These are phyloP conservation scores for Diplodia sapinea DNA, from an alignment of 2,329 filamentous ascomycete species.

Conservation along the genomic window DNA sequence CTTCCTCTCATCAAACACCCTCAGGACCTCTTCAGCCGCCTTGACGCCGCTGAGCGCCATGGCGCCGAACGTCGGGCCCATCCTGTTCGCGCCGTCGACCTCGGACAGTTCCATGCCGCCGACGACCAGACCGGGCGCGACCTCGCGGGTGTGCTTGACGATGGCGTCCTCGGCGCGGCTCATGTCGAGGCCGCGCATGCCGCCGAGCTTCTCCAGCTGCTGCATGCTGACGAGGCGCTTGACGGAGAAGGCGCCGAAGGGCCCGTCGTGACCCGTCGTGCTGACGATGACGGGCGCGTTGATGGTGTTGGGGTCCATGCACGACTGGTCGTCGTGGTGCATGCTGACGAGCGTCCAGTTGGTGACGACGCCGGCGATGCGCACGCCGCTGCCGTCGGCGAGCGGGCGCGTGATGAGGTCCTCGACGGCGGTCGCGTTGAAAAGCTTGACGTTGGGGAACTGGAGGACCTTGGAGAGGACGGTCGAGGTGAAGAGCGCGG, in stretches of 20 bases:
- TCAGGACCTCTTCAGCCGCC: slow-evolving; percentile 84
- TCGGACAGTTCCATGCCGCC: slow-evolving; percentile 94
- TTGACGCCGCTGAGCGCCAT: slow-evolving; percentile 90
- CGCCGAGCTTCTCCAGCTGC: slow-evolving; percentile 79
- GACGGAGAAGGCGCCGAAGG: slow-evolving; percentile 88
- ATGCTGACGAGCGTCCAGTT: slow-evolving; percentile 94
- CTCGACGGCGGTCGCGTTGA: slow-evolving; percentile 92
- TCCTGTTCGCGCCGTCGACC: slow-evolving; percentile 87
- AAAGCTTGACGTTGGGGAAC: slow-evolving; percentile 93
- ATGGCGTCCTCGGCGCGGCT: slow-evolving; percentile 89
- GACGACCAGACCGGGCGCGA: slow-evolving; percentile 87
- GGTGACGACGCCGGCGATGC: slow-evolving; percentile 87
- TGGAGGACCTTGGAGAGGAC: slow-evolving; percentile 80
- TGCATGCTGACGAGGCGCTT: slow-evolving; percentile 92
- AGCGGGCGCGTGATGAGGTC: slow-evolving; percentile 82
- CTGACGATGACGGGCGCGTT: slow-evolving; percentile 88
- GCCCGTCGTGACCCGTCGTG: slow-evolving; percentile 89
- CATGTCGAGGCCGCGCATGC: slow-evolving; percentile 95
- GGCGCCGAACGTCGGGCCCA: slow-evolving; percentile 88
- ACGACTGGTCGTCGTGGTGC: slow-evolving; percentile 87
- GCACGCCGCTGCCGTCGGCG: slow-evolving; percentile 55
- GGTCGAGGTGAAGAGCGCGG: slow-evolving; percentile 88
- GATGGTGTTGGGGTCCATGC: slow-evolving; percentile 98
- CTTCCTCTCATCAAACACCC: slow-evolving; percentile 77
- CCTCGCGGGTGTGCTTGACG: slow-evolving; percentile 87